Base-by-base conservation (phyloP, 345 rosid species). In the Ceriops zippeliana region DNA sequence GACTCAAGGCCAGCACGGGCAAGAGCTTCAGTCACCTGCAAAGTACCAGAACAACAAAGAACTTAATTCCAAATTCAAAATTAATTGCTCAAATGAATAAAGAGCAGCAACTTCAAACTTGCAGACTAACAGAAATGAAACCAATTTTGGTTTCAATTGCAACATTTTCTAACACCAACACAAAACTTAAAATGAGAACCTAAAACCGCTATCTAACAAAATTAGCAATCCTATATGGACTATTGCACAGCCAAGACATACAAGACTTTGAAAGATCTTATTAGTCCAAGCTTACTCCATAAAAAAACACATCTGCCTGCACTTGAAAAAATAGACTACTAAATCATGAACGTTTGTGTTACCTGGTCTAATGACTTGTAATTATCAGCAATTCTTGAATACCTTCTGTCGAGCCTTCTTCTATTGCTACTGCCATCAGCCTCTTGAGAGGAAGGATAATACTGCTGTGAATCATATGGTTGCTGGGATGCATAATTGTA, bases 351-450 rank as follows among this genome's bases (percentile, higher is more conserved):
- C 20, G 26, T 30, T 24, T 5, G 66, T 22, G 66, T 75, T 64
- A 93, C 98, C 91, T 93, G 89, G 5, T 89, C 91, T 58, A 93
- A 79, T 61, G 97, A 86, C 64, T 78, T 83, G 82, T 85, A 93
- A 54, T 91, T 61, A 75, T 93, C 98, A 1, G 93, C 83, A 65
- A 93, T 87, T 66, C 75, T 85, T 0, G 96, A 93, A 71, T 79
- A 90, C 84, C 76, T 89, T 42, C 91, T 83, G 7, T 90, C 95
- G 68, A 90, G 81, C 71, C 47, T 82, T 82, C 80, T 89, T 61
- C 70, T 83, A 66, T 81, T 78, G 28, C 73, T 62, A 63, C 79
- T 78, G 24, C 71, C 66, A 20, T 66, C 58, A 9, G n/a, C 24
- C 42, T 76, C 69, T 31, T 73, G 87, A 72, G 77, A 46, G 15